Evolutionary conservation across 805 yeast genomes (phyloP), one percentile per base, ranked within the genome.

Genomic region (Saccharomycopsis fermentans): DNA sequence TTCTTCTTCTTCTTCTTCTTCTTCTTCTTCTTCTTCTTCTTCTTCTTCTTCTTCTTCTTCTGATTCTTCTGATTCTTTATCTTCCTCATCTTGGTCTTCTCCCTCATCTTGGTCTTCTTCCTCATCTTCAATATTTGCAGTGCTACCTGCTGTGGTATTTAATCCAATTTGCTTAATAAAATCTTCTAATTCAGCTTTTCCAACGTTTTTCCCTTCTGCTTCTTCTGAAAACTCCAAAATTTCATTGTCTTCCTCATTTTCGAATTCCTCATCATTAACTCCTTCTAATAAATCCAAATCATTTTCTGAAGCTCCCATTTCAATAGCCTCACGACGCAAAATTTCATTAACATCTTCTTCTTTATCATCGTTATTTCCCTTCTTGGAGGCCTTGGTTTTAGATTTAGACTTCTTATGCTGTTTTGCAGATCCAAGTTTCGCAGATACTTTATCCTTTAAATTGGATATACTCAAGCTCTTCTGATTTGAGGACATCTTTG

Each of bases 281-380:
- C 77, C 86, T 36, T 78, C 77, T 12, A 91, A 64, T 55, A 90
- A 71, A 51, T 80, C 78, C 52, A 91, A 68, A 69, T 90, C 97
- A 24, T 83, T 91, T 64, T 87, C 94, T 16, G 89, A 78, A 21
- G 97, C 98, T 36, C 97, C 97, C 32, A 91, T 72, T 24, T 83
- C 84, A 14, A 84, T 69, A 2, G 96, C 95, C 72, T 86, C 95
- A 61, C 83, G 81, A 64, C 86, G 82, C 54, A 88, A 69, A 1
- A 61, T 66, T 8, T 68, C 71, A 54, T 59, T 60, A 29, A 59
- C 58, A 24, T 57, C 56, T 16, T 62, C 62, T 17, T 63, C 60
- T 19, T 51, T 55, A 6, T 61, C 62, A 27, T 60, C 64, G 26
- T 60, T 59, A 58, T 63, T 57, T 66, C 64, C 59, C 64, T 64